Conservation (phyloP, 306 rosid species). For the Glycine latifolia region DNA sequence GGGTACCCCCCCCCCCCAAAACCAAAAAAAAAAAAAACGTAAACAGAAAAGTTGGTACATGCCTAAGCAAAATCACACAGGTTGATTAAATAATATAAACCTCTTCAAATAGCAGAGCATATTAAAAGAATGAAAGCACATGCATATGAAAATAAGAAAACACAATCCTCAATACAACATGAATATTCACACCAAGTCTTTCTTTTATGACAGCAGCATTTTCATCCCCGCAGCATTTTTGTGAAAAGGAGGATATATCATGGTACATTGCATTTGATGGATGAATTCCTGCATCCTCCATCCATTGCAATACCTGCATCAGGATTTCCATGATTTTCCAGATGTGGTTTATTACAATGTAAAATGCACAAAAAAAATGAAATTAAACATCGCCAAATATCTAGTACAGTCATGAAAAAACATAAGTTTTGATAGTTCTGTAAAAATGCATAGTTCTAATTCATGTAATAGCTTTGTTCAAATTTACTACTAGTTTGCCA, state of each 20-base stretch:
- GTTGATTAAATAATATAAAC: too few relatives aligned
- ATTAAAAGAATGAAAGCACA: conserved; percentile 16
- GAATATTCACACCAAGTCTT: conserved; percentile 71
- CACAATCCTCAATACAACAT: conserved; percentile 5
- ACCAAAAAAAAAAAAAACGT: too few relatives aligned
- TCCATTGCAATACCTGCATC: conserved; percentile 87
- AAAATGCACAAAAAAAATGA: conserved; percentile 30
- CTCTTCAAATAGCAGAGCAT: conserved; percentile 1
- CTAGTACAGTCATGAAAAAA: background rate
- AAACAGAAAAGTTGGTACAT: too few relatives aligned
- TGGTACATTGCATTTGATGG: conserved; percentile 75
- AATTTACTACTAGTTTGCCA: background rate
- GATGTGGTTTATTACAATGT: conserved; percentile 24
- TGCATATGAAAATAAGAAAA: conserved; percentile 17
- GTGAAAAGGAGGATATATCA: conserved; percentile 74
- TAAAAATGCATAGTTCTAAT: background rate
- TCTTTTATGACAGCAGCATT: conserved; percentile 73
- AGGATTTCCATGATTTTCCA: conserved; percentile 35
- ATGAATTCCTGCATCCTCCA: conserved; percentile 83
- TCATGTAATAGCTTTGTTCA: background rate
- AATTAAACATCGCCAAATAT: conserved; percentile 8
- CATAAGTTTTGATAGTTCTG: conserved; percentile 6
- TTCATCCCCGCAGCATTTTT: conserved; percentile 70
- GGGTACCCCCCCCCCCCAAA: too few relatives aligned
- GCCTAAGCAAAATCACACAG: too few relatives aligned